These are phyloP conservation scores for Trametes sanguinea DNA, from an alignment of 768 basidiomycete species.

Conservation along the genomic window DNA sequence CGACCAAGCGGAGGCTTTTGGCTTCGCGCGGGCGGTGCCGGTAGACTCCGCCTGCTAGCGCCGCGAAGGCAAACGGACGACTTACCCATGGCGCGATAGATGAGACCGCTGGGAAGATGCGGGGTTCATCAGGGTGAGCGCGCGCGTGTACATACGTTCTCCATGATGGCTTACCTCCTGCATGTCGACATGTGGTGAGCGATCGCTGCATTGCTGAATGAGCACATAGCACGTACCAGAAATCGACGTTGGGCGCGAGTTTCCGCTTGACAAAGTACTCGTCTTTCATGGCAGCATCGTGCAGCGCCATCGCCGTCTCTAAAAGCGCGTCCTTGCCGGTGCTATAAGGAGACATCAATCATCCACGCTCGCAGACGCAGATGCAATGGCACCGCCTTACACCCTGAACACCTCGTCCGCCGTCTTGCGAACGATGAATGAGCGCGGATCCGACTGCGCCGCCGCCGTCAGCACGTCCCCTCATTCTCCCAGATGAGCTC, in stretches of 20 bases:
- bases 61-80: slow-evolving; percentile 1
- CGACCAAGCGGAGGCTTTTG: not conserved
- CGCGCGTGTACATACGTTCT: not conserved
- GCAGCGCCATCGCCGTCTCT: slow-evolving; percentile 86
- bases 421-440: slow-evolving; percentile 86
- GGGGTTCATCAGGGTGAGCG: slow-evolving; percentile 16
- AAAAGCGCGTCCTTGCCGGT: slow-evolving; percentile 85
- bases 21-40: not conserved
- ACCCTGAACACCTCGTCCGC: slow-evolving; percentile 92
- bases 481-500: not conserved
- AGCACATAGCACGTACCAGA: slow-evolving; percentile 58
- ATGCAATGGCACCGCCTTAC: slow-evolving; percentile 37
- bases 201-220: not conserved
- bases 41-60: not conserved
- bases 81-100: slow-evolving; percentile 90
- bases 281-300: slow-evolving; percentile 87
- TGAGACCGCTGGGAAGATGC: slow-evolving; percentile 60
- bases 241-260: slow-evolving; percentile 90
- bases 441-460: slow-evolving; percentile 81
- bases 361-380: no score
- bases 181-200: slow-evolving; percentile 3
- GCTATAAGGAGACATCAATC: slow-evolving; percentile 38
- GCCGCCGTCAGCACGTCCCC: not conserved
- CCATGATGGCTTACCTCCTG: slow-evolving; percentile 50
- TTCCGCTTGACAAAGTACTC: slow-evolving; percentile 84